phyloP scores from a whole-genome alignment of 805 yeast species.

The Debaryomyces castellii region DNA sequence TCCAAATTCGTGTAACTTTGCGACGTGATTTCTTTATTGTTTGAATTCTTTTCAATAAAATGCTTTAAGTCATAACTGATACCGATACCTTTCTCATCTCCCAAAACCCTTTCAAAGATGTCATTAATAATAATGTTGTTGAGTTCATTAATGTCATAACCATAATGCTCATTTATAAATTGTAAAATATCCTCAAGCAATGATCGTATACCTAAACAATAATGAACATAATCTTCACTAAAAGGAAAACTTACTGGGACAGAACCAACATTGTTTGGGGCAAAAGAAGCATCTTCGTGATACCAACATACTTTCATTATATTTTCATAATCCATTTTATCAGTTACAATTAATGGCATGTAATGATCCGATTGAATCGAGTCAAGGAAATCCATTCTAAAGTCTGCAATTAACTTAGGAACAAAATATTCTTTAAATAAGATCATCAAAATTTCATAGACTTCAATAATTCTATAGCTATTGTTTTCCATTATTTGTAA shows the following conservation, averaged over 20 bases:
- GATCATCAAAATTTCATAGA: slow-evolving; percentile 61
- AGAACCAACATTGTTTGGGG: slow-evolving; percentile 48
- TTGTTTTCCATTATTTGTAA: slow-evolving; percentile 75
- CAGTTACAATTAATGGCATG: slow-evolving; percentile 77
- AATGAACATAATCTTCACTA: slow-evolving; percentile 82
- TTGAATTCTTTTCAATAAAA: slow-evolving; percentile 58
- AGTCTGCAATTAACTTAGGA: slow-evolving; percentile 51
- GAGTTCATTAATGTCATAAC: slow-evolving; percentile 58
- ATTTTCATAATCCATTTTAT: slow-evolving; percentile 57
- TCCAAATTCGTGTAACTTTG: slow-evolving; percentile 88
- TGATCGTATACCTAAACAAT: slow-evolving; percentile 72
- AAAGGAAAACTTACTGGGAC: slow-evolving; percentile 70
- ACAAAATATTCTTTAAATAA: slow-evolving; percentile 61
- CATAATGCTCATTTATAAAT: slow-evolving; percentile 65
- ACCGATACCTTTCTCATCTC: slow-evolving; percentile 45
- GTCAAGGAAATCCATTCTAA: slow-evolving; percentile 58
- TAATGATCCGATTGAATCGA: slow-evolving; percentile 78
- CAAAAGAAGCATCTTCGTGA: slow-evolving; percentile 47
- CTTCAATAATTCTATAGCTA: slow-evolving; percentile 55
- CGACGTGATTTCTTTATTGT: slow-evolving; percentile 85
- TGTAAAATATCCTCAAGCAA: slow-evolving; percentile 62
- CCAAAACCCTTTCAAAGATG: slow-evolving; percentile 66
- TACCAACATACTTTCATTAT: slow-evolving; percentile 72
- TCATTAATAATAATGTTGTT: slow-evolving; percentile 59
- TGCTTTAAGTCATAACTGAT: slow-evolving; percentile 61